A percentile compares a stretch with the other conserved stretches of the same genome.
These are phyloP conservation scores for Floccularia luteovirens DNA, from an alignment of 768 basidiomycete genomes.

Conservation along the genomic window DNA sequence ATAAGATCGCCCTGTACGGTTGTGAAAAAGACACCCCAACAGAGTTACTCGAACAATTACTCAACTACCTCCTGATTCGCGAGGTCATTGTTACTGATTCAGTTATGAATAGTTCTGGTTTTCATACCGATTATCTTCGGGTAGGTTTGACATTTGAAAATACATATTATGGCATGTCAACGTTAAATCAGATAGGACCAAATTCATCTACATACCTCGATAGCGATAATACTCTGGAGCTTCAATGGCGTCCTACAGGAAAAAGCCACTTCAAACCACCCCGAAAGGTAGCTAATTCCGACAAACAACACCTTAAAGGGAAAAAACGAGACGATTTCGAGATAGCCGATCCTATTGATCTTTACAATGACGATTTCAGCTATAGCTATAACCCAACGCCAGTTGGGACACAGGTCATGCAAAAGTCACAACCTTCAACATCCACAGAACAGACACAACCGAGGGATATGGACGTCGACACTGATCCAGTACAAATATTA, in stretches of 20 bases:
- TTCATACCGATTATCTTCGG: slow-evolving; percentile 43
- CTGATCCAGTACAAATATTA: slow-evolving; percentile 1
- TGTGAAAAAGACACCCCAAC: slow-evolving; percentile 39
- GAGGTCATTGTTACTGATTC: slow-evolving; percentile 41
- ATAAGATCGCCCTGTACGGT: slow-evolving; percentile 44
- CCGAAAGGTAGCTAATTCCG: slow-evolving; percentile 1
- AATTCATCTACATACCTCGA: neutral
- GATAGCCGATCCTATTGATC: slow-evolving; percentile 25
- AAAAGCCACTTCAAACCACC: slow-evolving; percentile 2
- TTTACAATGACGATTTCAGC: slow-evolving; percentile 19
- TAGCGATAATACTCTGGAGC: neutral
- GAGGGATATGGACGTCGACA: slow-evolving; percentile 3
- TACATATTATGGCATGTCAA: slow-evolving; percentile 1
- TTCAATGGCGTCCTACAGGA: slow-evolving; percentile 6
- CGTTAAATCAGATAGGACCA: neutral
- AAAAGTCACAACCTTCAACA: neutral
- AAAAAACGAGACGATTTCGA: slow-evolving; percentile 15
- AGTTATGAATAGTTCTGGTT: slow-evolving; percentile 36
- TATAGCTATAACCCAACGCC: slow-evolving; percentile 3
- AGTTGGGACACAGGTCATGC: neutral
- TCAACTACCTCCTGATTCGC: slow-evolving; percentile 46
- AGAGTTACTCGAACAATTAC: slow-evolving; percentile 57
- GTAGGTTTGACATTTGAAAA: slow-evolving; percentile 19
- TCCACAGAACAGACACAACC: neutral
- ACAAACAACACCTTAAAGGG: slow-evolving; percentile 8